A percentile compares a stretch with the other conserved stretches of the same genome.
Conservation (phyloP, 768 basidiomycete genomes). For the Macrocybe gigantea region DNA sequence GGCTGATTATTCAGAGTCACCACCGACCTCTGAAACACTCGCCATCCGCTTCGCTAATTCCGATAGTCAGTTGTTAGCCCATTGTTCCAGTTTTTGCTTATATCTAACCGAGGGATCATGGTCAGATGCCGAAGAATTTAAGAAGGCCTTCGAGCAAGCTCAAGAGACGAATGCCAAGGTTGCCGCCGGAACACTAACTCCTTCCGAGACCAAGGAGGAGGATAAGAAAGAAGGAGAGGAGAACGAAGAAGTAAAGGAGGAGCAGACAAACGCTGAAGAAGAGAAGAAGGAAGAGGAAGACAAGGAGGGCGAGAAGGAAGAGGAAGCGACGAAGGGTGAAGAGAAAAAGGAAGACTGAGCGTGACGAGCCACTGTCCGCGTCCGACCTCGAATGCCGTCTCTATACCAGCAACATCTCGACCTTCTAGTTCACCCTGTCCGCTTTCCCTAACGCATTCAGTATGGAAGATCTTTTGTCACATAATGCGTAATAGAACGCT, state of each 20-base stretch:
- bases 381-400: too few relatives aligned
- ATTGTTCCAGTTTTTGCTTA: background rate
- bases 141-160: constrained; percentile 81
- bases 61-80: constrained; percentile 60
- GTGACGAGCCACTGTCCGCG: too few relatives aligned
- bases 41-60: constrained; percentile 98
- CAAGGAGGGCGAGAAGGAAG: constrained; percentile 20
- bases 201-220: constrained; percentile 19
- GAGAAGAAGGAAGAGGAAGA: constrained; percentile 25
- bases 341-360: constrained; percentile 11
- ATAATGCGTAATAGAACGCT: too few relatives aligned
- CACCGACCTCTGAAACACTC: constrained; percentile 89
- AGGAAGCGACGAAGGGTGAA: constrained; percentile 22
- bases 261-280: constrained; percentile 17
- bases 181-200: constrained; percentile 16
- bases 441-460: too few relatives aligned
- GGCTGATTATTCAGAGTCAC: constrained; percentile 90
- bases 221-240: constrained; percentile 21
- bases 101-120: constrained; percentile 1
- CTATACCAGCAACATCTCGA: too few relatives aligned
- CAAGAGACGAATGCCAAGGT: constrained; percentile 62
- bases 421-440: too few relatives aligned
- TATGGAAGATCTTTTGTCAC: too few relatives aligned
- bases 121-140: constrained; percentile 82
- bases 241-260: constrained; percentile 1